A percentile compares a stretch with the other conserved stretches of the same genome.
Conservation (phyloP, 805 yeast genomes). For the Hanseniaspora nectarophila region DNA sequence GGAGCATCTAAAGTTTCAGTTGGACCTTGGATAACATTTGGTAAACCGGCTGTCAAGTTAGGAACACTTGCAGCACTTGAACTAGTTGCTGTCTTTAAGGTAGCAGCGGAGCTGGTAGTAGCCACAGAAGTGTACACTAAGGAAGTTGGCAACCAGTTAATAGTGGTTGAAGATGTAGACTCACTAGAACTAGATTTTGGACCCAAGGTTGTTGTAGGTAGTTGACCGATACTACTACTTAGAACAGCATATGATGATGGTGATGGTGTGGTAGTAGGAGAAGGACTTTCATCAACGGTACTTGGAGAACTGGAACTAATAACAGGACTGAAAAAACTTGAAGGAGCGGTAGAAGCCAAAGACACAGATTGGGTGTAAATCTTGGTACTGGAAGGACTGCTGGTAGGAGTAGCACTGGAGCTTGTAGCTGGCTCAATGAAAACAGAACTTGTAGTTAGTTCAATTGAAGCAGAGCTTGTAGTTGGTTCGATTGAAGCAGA, state of each 20-base stretch:
- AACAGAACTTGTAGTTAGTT: too few species aligned
- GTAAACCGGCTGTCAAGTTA: constrained; percentile 30
- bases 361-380: constrained; percentile 6
- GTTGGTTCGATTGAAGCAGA: too few species aligned
- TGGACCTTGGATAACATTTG: constrained; percentile 31
- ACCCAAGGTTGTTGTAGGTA: constrained; percentile 16
- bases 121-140: constrained; percentile 23
- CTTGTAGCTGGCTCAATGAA: constrained; percentile 24
- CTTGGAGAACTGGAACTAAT: background rate
- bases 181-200: constrained; percentile 11
- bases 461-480: too few species aligned
- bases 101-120: constrained; percentile 21
- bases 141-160: constrained; percentile 21
- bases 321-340: background rate
- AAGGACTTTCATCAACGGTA: constrained; percentile 10
- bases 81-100: background rate
- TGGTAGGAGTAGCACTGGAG: constrained; percentile 19
- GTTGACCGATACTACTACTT: constrained; percentile 8
- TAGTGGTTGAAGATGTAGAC: constrained; percentile 27
- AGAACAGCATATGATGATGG: constrained; percentile 15
- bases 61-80: background rate
- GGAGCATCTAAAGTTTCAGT: background rate
- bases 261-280: background rate
- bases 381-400: background rate
- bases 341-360: background rate